Evolutionary conservation across 495 filamentous ascomycete species (phyloP), one percentile per base, ranked within the genome.

Genomic region (Talaromyces stipitatus): DNA sequence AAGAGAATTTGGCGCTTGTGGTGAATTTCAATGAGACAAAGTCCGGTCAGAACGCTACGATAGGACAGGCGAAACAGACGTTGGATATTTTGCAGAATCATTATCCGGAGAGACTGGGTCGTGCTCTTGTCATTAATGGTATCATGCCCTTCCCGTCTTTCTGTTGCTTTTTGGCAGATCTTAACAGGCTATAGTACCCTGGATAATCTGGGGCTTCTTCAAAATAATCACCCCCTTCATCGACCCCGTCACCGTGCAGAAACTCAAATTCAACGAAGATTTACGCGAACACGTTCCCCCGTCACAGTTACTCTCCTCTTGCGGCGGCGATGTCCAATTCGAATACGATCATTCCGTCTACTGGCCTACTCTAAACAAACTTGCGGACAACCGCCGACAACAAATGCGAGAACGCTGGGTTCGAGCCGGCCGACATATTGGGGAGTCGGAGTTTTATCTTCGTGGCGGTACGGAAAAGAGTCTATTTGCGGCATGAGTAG

Each of bases 151-250:
- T 56, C 23, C 12, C 10, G 20, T 26, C 23, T 50, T 16, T 50
- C 9, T 16, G 23, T 59, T 28, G 28, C 62, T 59, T 26, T 58
- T 47, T 6, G 38, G 43, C 6, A 12, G 32, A 29, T 55, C 55
- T 45, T 24, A 26, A 50, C 24, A 9, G 23, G 10, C 23, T n/a
- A 38, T 22, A 91, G 89, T 96, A 50, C 94, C 92, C 11, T 96
- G 89, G 82, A 75, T 92, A 51, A 86, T 97, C 53, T 83, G 78
- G 69, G 86, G 84, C 23, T 98, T 98, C 79, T 95, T 96, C 80
- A 96, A 95, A 72, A 71, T 96, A 58, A 91, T 98, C 72, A 89
- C 83, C 18, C 91, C 92, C 26, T 97, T 97, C 70, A 96, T 98
- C 68, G 94, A 98, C 72, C 94, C 94, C 8, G 59, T 86, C 58